Base-by-base conservation (phyloP, 2,329 filamentous ascomycete genomes). In the Sphaerulina populicola region DNA sequence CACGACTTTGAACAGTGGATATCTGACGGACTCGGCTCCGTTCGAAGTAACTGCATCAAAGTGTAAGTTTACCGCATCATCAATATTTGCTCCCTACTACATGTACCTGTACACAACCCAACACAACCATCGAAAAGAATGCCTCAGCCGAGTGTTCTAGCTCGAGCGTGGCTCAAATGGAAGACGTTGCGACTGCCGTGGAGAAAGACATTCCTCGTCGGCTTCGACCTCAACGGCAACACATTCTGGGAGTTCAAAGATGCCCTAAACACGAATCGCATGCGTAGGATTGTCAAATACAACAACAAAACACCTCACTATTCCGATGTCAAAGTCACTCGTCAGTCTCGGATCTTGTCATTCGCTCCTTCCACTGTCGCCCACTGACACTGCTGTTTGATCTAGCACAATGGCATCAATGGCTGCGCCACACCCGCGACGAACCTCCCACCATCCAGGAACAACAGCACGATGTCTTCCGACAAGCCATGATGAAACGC, bases 201-300 rank as follows among this genome's bases (percentile, higher is more conserved):
- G 81, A 72, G 81, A 55, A 76, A 72, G 64, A 74, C 72, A 47
- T 80, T 77, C 68, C 72, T 83, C 35, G 75, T 77, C 44, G 80
- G 80, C 62, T 72, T 74, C 58, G 80, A 84, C 66, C 72, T 84
- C 43, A 65, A 73, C 15, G 80, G 80, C 54, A 83, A 83, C 67
- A 83, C 80, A 8, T 84, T 77, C 66, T 84, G 80, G 80, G 80
- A 82, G 62, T 83, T 83, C 67, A 78, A 77, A 62, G 79, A 82
- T 62, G 68, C 71, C 14, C 55, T 79, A 49, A 78, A 79, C 57
- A 65, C 75, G 36, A 68, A 71, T 37, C 74, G 79, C 39, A 71
- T 72, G 55, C 74, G 81, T 35, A 72, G 81, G 29, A 83, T 83
- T 14, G 78, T 82, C 51, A 74, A 78, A 58, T 78, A 77, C 58